Percentiles rank a stretch among this genome's conserved stretches.
These are phyloP conservation scores for Dorcoceras hygrometricum DNA, from an alignment of 257 asterid species.

Conservation along the genomic window DNA sequence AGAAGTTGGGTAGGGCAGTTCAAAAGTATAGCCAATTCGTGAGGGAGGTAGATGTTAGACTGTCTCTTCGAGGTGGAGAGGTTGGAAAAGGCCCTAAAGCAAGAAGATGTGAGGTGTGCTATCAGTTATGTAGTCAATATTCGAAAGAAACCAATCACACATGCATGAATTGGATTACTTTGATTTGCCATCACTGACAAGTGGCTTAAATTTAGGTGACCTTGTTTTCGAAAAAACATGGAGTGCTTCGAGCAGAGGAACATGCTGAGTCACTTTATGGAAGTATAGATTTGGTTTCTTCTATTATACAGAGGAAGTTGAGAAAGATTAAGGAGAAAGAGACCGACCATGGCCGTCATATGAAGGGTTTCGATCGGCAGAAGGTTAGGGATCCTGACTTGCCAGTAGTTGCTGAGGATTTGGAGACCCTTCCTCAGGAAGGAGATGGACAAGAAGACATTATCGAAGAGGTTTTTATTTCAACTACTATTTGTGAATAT, in stretches of 20 bases:
- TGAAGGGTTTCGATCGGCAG: conserved; percentile 73
- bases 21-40: conserved; percentile 83
- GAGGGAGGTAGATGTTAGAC: conserved; percentile 84
- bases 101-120: conserved; percentile 86
- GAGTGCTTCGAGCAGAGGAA: conserved; percentile 89
- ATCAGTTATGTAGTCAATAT: background rate
- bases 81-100: conserved; percentile 82
- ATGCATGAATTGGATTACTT: background rate
- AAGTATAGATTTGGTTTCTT: conserved; percentile 78
- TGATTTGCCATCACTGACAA: conserved; percentile 1
- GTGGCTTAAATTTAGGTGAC: conserved; percentile 56
- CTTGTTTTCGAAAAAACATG: conserved; percentile 83
- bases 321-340: conserved; percentile 97
- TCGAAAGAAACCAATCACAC: background rate
- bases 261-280: conserved; percentile 71
- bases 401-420: conserved; percentile 34
- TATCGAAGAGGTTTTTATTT: conserved; percentile 52
- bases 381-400: conserved; percentile 55
- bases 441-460: conserved; percentile 40
- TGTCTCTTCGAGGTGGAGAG: conserved; percentile 92
- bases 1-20: conserved; percentile 85
- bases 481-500: conserved; percentile 1
- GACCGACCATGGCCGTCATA: conserved; percentile 87
- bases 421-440: conserved; percentile 37
- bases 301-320: conserved; percentile 78